Conservation (phyloP, 345 rosid genomes). For the Eutrema japonicum region DNA sequence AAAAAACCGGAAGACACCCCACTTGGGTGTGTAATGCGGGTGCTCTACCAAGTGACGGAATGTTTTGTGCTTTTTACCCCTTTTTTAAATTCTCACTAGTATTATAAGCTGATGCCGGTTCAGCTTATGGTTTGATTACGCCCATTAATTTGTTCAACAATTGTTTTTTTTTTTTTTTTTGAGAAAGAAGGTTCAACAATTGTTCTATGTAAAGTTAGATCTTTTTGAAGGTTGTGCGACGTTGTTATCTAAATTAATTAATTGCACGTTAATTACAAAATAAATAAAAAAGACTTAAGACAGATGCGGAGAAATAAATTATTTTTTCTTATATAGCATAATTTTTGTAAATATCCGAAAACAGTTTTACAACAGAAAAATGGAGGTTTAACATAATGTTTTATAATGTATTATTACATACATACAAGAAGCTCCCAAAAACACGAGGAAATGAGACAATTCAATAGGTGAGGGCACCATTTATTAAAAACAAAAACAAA, state of each 20-base stretch:
- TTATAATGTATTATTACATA: slow-evolving; percentile 1
- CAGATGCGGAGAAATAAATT: too few species aligned
- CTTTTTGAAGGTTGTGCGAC: not conserved
- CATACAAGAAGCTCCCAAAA: slow-evolving; percentile 16
- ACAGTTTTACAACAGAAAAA: not conserved
- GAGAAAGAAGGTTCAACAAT: not conserved
- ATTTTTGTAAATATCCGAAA: not conserved
- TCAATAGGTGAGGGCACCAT: not conserved
- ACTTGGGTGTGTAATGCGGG: too few species aligned
- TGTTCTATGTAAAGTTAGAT: not conserved
- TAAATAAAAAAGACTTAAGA: not conserved
- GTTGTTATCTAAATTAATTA: not conserved
- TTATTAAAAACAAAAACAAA: not conserved
- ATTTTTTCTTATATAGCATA: too few species aligned
- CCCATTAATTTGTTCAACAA: not conserved
- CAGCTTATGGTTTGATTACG: too few species aligned
- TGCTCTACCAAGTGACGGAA: slow-evolving; percentile 32
- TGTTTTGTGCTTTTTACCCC: slow-evolving; percentile 26
- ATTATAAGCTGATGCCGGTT: too few species aligned
- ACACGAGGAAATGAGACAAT: slow-evolving; percentile 1
- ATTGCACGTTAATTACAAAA: not conserved
- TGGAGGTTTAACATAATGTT: not conserved
- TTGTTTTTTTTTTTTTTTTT: too few species aligned
- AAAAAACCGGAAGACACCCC: too few species aligned
- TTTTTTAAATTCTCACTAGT: not conserved